These are phyloP conservation scores for Carallia brachiata DNA, from an alignment of 345 rosid species.

Conservation along the genomic window DNA sequence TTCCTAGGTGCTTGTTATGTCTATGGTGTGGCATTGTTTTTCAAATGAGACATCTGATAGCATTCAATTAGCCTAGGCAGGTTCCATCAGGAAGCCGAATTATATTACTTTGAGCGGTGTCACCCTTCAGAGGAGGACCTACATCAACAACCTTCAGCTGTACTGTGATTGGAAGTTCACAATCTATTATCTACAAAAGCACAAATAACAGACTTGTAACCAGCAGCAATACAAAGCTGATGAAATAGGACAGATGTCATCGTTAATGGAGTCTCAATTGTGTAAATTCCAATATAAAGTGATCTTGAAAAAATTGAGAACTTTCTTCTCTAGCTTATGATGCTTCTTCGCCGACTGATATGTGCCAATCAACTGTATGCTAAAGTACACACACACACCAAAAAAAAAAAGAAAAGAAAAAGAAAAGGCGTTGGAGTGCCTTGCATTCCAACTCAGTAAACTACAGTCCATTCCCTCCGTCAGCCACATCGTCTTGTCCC, in stretches of 20 bases:
- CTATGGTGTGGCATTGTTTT: too few relatives aligned
- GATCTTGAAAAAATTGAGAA: neutral
- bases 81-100: neutral
- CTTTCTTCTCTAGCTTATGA: constrained; percentile 1
- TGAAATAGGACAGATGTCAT: neutral
- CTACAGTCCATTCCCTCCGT: constrained; percentile 94
- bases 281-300: neutral
- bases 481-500: constrained; percentile 68
- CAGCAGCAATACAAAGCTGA: neutral
- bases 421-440: neutral
- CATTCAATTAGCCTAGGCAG: too few relatives aligned
- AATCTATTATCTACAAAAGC: constrained; percentile 63
- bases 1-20: too few relatives aligned
- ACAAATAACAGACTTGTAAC: neutral
- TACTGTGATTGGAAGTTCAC: constrained; percentile 74
- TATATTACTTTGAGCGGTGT: constrained; percentile 77
- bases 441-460: constrained; percentile 81
- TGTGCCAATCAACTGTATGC: neutral
- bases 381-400: neutral
- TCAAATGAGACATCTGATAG: too few relatives aligned
- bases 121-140: constrained; percentile 85
- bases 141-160: constrained; percentile 66
- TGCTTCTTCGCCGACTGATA: neutral
- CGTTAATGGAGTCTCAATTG: neutral
- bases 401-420: too few relatives aligned